These are phyloP conservation scores for Quercus cerris DNA, from an alignment of 306 rosid genomes.

Conservation along the genomic window DNA sequence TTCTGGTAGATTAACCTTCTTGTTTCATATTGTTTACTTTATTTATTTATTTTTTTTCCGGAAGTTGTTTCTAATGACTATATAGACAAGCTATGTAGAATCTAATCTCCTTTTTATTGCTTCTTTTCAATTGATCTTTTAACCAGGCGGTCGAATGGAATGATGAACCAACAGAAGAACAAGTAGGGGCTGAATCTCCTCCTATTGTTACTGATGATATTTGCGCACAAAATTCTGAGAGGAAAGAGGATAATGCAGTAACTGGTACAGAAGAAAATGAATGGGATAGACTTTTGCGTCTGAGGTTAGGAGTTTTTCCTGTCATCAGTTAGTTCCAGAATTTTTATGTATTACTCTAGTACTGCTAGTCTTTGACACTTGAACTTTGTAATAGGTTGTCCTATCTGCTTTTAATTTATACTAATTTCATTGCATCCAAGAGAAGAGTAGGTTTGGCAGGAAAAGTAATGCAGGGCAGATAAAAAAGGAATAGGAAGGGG, in stretches of 20 bases:
- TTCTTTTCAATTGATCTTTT: conserved; percentile 3
- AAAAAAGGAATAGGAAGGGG: no score
- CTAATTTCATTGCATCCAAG: background rate
- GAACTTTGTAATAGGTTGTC: background rate
- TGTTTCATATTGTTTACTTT: background rate
- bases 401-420: background rate
- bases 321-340: background rate
- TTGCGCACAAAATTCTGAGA: conserved; percentile 56
- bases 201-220: conserved; percentile 54
- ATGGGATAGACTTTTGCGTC: conserved; percentile 92
- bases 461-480: no score
- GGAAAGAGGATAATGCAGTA: conserved; percentile 65
- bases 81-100: background rate
- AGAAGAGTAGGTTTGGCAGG: background rate
- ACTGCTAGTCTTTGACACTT: background rate
- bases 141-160: conserved; percentile 88
- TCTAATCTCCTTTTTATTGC: background rate
- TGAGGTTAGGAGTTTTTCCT: conserved; percentile 57
- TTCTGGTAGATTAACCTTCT: background rate
- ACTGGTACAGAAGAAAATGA: conserved; percentile 78
- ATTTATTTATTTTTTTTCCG: no score
- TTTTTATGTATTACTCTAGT: background rate
- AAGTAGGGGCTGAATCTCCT: conserved; percentile 76
- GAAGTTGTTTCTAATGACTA: background rate
- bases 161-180: conserved; percentile 91